Conservation (phyloP, 495 filamentous ascomycete species). For the Amniculicola lignicola region DNA sequence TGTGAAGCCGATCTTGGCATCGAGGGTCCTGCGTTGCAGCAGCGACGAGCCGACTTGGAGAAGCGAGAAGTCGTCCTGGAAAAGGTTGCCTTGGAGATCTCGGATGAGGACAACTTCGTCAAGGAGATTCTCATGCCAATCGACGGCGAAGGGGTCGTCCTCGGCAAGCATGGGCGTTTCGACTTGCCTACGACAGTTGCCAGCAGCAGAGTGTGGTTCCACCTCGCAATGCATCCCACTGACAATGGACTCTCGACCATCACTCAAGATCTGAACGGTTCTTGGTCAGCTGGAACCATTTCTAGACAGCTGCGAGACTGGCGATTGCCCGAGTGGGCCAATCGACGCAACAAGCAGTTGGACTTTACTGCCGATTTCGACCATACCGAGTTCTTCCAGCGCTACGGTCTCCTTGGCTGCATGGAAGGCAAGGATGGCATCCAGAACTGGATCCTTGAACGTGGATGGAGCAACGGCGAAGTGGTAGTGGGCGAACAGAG, state of each 20-base stretch:
- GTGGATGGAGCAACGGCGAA: constrained; percentile 97
- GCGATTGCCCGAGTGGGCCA: constrained; percentile 94
- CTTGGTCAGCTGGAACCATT: constrained; percentile 88
- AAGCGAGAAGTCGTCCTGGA: constrained; percentile 78
- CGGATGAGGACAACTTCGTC: constrained; percentile 81
- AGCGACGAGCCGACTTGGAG: constrained; percentile 75
- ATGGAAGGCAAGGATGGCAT: constrained; percentile 88
- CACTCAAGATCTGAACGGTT: constrained; percentile 58
- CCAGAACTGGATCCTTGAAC: constrained; percentile 90
- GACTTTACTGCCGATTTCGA: constrained; percentile 98
- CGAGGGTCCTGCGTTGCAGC: constrained; percentile 59
- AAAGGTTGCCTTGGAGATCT: constrained; percentile 62
- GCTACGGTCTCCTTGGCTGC: constrained; percentile 82
- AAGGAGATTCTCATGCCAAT: constrained; percentile 78
- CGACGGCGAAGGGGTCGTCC: constrained; percentile 66
- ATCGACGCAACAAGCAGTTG: constrained; percentile 83
- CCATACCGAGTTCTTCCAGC: constrained; percentile 78
- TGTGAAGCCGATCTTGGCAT: constrained; percentile 81
- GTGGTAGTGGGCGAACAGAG: constrained; percentile 85
- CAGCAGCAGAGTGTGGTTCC: constrained; percentile 92
- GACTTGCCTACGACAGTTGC: constrained; percentile 66
- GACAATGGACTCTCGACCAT: constrained; percentile 76
- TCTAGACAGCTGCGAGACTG: constrained; percentile 89
- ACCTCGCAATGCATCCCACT: constrained; percentile 85
- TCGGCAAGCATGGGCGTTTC: constrained; percentile 71